These are phyloP conservation scores for Takashimella tepidaria DNA, from an alignment of 1,284 basidiomycete genomes.

Conservation along the genomic window DNA sequence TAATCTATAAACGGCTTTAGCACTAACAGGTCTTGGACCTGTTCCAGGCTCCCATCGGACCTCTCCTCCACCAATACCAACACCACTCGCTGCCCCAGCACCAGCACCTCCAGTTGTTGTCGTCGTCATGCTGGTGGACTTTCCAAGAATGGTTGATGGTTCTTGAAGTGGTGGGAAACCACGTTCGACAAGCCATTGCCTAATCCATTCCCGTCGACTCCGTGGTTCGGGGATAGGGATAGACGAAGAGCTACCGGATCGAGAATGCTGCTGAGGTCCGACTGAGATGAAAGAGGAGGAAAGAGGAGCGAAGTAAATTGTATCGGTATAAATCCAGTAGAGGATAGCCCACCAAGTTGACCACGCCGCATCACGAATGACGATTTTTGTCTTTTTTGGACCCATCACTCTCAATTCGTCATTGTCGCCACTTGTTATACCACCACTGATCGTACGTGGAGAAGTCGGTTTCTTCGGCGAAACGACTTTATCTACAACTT, in stretches of 20 bases:
- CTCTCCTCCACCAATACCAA: background rate
- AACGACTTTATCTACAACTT: slow-evolving; percentile 1
- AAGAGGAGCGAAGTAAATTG: slow-evolving; percentile 74
- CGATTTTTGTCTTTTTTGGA: slow-evolving; percentile 56
- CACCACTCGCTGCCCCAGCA: background rate
- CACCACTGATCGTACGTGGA: background rate
- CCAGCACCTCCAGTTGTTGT: slow-evolving; percentile 59
- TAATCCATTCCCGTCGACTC: slow-evolving; percentile 37
- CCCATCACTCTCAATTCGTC: slow-evolving; percentile 22
- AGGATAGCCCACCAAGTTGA: slow-evolving; percentile 74
- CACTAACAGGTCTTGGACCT: slow-evolving; percentile 70
- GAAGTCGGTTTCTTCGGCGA: slow-evolving; percentile 1
- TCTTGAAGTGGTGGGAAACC: slow-evolving; percentile 8
- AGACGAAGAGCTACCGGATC: background rate
- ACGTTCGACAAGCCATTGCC: slow-evolving; percentile 35
- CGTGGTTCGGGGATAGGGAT: slow-evolving; percentile 10
- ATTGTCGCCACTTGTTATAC: no score
- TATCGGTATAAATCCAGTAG: slow-evolving; percentile 82
- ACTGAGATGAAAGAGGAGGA: slow-evolving; percentile 54
- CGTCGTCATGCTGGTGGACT: no score
- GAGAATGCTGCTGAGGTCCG: slow-evolving; percentile 1
- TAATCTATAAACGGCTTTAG: slow-evolving; percentile 81
- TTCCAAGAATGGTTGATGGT: background rate
- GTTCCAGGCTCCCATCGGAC: background rate
- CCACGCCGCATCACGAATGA: slow-evolving; percentile 73